phyloP scores from a whole-genome alignment of 176 grass and related monocot species.

The Chrysopogon serrulatus region DNA sequence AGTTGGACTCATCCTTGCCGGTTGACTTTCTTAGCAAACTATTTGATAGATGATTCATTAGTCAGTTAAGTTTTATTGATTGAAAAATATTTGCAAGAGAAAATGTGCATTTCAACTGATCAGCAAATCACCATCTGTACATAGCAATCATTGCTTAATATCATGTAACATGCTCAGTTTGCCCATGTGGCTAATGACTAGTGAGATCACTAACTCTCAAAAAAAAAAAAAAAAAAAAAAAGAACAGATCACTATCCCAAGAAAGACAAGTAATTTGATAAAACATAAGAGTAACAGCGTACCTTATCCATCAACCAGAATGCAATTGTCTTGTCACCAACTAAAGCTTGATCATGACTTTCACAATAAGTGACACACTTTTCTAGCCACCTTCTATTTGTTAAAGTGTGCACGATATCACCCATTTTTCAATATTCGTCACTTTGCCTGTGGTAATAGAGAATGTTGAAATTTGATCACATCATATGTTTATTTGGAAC shows the following conservation, averaged over 20 bases:
- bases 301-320: conserved; percentile 94
- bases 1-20: not conserved
- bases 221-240: no score
- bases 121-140: not conserved
- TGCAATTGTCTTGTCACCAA: conserved; percentile 98
- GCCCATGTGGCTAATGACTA: not conserved
- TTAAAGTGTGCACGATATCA: conserved; percentile 87
- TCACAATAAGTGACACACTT: conserved; percentile 96
- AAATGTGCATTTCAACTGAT: not conserved
- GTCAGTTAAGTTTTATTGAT: not conserved
- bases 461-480: conserved; percentile 7
- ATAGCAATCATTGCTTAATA: not conserved
- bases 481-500: not conserved
- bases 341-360: conserved; percentile 97
- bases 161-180: not conserved
- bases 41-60: not conserved
- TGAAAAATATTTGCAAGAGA: not conserved
- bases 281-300: not conserved
- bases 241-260: not conserved
- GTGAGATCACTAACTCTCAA: no score
- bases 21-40: not conserved
- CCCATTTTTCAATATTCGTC: conserved; percentile 91
- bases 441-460: conserved; percentile 49
- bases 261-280: conserved; percentile 12
- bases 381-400: conserved; percentile 92